Base-by-base conservation (phyloP, 495 filamentous ascomycete genomes). In the Xylaria intraflava region DNA sequence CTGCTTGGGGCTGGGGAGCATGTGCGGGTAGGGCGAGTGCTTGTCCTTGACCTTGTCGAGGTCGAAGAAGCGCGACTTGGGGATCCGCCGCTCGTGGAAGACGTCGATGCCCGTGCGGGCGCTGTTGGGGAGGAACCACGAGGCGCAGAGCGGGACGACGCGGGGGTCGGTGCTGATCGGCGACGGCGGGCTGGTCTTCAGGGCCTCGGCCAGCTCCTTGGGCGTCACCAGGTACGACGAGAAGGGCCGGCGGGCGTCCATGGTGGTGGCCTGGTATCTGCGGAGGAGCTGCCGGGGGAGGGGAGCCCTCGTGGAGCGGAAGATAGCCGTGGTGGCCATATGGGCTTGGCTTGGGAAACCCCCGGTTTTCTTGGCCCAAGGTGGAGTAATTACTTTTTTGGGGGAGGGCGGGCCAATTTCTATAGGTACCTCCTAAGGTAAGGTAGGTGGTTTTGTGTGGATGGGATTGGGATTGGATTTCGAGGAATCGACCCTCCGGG, bases 81-180 rank as follows among this genome's bases (percentile, higher is more conserved):
- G 90, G 55, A 98, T 90, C 40, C 87, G 87, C 58, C 78, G 78
- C 60, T 85, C 74, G 53, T 78, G 77, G 77, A 90, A 97, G 52
- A 84, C 83, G 36, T 88, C 73, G 57, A 79, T 74, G 44, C 94
- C 94, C 51, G 78, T 90, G 54, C 90, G 86, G 12, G 72, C 63
- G 53, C 93, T 90, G 73, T 95, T 96, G 35, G 94, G 93, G 60
- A 98, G 80, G 63, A 96, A 97, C 93, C 93, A 98, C 29, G 89
- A 81, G 33, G 90, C 93, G 66, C 88, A 96, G 46, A 98, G 71
- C 1, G 94, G 89, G 47, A 97, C 81, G 26, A 90, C 83, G 56
- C 88, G 82, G 0, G 93, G 85, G 1, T 86, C 80, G 24, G 87
- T 84, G 12, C 84, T 84, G 61, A 90, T 85, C 55, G 84, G 83